A percentile compares a stretch with the other conserved stretches of the same genome.
Conservation (phyloP, 164 flowering plant genomes). For the Cinnamomum chago region DNA sequence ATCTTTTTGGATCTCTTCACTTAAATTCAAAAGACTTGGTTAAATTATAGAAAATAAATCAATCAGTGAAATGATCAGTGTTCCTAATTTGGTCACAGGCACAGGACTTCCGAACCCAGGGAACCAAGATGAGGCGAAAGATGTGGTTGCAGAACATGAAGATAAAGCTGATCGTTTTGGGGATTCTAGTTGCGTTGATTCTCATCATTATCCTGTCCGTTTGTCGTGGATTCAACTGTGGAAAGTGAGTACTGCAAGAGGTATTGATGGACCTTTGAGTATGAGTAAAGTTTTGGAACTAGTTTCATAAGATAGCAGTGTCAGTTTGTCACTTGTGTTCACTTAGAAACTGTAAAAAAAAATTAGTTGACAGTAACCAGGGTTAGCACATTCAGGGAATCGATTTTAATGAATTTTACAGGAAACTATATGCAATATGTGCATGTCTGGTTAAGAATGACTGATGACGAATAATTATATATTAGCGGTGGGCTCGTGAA, state of each 20-base stretch:
- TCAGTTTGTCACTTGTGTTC: background rate
- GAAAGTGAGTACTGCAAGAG: conserved; percentile 1
- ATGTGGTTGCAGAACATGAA: conserved; percentile 96
- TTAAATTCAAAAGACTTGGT: background rate
- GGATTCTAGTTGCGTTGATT: conserved; percentile 60
- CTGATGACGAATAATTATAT: no score
- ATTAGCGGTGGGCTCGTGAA: no score
- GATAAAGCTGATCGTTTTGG: conserved; percentile 76
- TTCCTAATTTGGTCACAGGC: conserved; percentile 41
- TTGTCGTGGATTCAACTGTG: conserved; percentile 61
- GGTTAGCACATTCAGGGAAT: background rate
- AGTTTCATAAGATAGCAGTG: background rate
- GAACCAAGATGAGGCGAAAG: conserved; percentile 73
- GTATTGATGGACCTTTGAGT: background rate
- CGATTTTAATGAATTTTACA: background rate
- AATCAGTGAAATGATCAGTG: background rate
- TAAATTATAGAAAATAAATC: no score
- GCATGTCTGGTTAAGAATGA: background rate
- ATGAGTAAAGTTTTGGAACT: background rate
- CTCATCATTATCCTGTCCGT: conserved; percentile 68
- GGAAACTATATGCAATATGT: background rate
- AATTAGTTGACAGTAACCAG: background rate
- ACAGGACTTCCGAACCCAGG: conserved; percentile 74
- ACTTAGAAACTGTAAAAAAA: background rate
- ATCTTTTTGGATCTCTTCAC: background rate